Evolutionary conservation across 257 asterid genomes (phyloP).

Genomic region (Fraxinus pennsylvanica): DNA sequence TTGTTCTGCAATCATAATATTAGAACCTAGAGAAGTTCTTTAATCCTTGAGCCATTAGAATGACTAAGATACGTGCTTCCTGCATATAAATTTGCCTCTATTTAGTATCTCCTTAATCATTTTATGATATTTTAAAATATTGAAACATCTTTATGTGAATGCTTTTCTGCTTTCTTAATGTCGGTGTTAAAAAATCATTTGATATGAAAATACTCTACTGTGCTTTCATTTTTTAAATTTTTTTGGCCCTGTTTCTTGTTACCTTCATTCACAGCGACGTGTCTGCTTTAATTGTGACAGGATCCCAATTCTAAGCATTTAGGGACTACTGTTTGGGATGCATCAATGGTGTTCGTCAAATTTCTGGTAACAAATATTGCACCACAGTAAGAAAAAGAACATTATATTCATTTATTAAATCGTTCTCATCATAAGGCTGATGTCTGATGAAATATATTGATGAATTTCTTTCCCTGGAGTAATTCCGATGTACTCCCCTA

Average conservation of each 20-base stretch:
- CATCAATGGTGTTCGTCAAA: conserved; percentile 93
- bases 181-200: neutral
- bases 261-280: conserved; percentile 20
- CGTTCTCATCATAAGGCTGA: neutral
- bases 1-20: conserved; percentile 8
- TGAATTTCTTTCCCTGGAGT: neutral
- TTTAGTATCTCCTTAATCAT: neutral
- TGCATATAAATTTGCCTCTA: neutral
- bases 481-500: neutral
- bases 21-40: neutral
- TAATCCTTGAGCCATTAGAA: neutral
- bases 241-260: conserved; percentile 8
- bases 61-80: neutral
- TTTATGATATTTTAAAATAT: neutral
- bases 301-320: conserved; percentile 96
- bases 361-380: conserved; percentile 62
- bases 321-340: conserved; percentile 99
- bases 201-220: neutral
- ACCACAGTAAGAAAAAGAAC: neutral
- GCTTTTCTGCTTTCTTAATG: neutral
- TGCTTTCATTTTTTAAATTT: neutral
- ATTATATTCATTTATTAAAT: neutral
- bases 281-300: conserved; percentile 44
- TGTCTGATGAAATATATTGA: neutral
- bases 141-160: neutral